phyloP scores from a whole-genome alignment of 2,329 filamentous ascomycete genomes.

The Pyricularia pennisetigena region DNA sequence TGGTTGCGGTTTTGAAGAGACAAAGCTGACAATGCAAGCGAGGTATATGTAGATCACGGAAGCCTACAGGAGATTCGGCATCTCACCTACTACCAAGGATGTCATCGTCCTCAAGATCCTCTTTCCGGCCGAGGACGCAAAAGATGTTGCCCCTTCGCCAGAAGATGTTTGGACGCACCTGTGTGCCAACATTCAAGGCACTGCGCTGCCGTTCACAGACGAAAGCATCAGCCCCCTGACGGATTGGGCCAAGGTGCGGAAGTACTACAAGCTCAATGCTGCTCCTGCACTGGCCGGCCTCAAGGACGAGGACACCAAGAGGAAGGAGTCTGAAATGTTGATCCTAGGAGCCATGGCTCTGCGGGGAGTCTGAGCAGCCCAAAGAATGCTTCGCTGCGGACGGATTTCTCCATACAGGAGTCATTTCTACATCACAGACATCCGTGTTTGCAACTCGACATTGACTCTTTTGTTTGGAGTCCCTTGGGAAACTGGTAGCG shows the following conservation, averaged over 20 bases:
- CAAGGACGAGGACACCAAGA: constrained; percentile 24
- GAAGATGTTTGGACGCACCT: constrained; percentile 51
- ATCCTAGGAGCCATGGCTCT: constrained; percentile 71
- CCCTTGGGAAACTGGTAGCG: too few relatives aligned
- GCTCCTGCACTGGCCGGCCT: constrained; percentile 38
- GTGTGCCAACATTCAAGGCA: constrained; percentile 49
- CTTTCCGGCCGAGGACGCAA: constrained; percentile 31
- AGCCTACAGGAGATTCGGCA: constrained; percentile 80
- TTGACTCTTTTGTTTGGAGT: neutral
- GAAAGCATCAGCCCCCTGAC: constrained; percentile 46
- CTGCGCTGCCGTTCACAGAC: constrained; percentile 49
- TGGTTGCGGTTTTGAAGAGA: neutral
- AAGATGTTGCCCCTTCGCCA: constrained; percentile 26
- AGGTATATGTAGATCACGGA: constrained; percentile 66
- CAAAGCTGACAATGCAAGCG: neutral
- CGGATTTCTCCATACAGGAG: too few relatives aligned
- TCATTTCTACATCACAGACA: too few relatives aligned
- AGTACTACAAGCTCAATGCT: constrained; percentile 76
- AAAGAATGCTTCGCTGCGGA: neutral
- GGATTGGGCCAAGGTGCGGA: constrained; percentile 63
- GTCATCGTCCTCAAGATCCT: constrained; percentile 78
- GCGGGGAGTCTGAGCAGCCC: constrained; percentile 39
- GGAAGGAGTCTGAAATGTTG: constrained; percentile 54
- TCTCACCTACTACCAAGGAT: constrained; percentile 58
- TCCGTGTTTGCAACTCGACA: neutral